Percentiles rank a stretch among this genome's conserved stretches.
Conservation (phyloP, 2,329 filamentous ascomycete species). For the Coniochaeta sp. region DNA sequence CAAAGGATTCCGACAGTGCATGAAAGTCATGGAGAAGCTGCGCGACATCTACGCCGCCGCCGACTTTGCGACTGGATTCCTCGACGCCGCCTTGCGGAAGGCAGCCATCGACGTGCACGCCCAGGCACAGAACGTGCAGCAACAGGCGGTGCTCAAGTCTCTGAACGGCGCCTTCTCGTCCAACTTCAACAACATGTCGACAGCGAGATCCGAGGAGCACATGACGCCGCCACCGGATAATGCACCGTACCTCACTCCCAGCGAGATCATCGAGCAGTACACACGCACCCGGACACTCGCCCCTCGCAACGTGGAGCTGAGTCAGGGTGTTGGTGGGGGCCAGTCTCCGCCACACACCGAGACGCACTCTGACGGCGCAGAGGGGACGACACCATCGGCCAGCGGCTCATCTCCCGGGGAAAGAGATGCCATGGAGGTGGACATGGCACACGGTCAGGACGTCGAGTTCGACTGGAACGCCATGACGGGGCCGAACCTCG, state of each 20-base stretch:
- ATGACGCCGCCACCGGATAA: conserved; percentile 49
- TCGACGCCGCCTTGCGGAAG: conserved; percentile 87
- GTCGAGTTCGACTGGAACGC: conserved; percentile 49
- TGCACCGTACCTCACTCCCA: conserved; percentile 22
- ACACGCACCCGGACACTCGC: conserved; percentile 21
- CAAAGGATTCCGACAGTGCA: conserved; percentile 85
- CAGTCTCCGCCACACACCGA: conserved; percentile 39
- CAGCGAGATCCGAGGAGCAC: conserved; percentile 18
- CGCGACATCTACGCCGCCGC: conserved; percentile 87
- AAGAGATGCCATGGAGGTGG: conserved; percentile 33
- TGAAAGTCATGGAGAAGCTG: conserved; percentile 82
- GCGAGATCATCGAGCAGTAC: conserved; percentile 9
- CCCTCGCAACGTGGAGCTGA: conserved; percentile 16
- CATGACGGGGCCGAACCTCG: conserved; percentile 44
- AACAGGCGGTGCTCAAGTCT: conserved; percentile 16
- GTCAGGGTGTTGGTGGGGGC: conserved; percentile 23
- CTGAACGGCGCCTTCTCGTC: conserved; percentile 13
- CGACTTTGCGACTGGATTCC: conserved; percentile 91
- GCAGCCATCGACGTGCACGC: conserved; percentile 65
- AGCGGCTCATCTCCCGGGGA: conserved; percentile 36
- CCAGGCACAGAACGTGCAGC: conserved; percentile 17
- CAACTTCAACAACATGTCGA: conserved; percentile 19
- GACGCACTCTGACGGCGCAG: conserved; percentile 28
- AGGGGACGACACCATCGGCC: conserved; percentile 36
- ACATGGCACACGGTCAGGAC: conserved; percentile 36